phyloP scores from a whole-genome alignment of 2,329 filamentous ascomycete genomes.

The Cercospora beticola region DNA sequence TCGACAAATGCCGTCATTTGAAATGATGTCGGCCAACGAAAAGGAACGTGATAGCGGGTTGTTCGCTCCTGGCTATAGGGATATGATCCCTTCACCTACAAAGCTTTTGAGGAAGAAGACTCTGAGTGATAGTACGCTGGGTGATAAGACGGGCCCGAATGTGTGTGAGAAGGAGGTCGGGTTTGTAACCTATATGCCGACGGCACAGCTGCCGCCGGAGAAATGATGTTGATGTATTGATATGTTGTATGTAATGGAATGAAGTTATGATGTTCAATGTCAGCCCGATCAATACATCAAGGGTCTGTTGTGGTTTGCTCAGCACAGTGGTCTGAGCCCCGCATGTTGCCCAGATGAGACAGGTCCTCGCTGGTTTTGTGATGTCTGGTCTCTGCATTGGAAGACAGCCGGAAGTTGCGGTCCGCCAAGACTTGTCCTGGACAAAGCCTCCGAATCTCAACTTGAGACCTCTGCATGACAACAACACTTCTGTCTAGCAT shows the following conservation, averaged over 20 bases:
- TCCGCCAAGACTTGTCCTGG: background rate
- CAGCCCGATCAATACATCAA: background rate
- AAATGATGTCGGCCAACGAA: constrained; percentile 2
- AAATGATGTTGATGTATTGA: background rate
- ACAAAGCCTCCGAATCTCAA: background rate
- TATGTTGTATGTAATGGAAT: background rate
- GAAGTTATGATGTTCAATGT: background rate
- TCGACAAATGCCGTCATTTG: constrained; percentile 1
- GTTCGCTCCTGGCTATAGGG: background rate
- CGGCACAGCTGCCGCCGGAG: constrained; percentile 4
- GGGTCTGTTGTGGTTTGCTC: background rate
- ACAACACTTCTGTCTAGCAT: background rate
- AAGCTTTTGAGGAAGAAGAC: background rate
- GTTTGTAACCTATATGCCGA: constrained; percentile 6
- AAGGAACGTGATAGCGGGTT: background rate
- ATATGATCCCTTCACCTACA: background rate
- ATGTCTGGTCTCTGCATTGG: background rate
- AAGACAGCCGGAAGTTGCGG: background rate
- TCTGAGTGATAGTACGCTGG: background rate
- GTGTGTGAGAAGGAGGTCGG: background rate
- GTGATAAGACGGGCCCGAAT: background rate
- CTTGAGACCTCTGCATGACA: background rate
- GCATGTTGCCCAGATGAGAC: background rate
- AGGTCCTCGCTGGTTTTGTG: background rate
- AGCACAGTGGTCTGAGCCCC: background rate